Evolutionary conservation across 2,329 filamentous ascomycete species (phyloP), one percentile per base, ranked within the genome.

Genomic region (Trematosphaeria pertusa): DNA sequence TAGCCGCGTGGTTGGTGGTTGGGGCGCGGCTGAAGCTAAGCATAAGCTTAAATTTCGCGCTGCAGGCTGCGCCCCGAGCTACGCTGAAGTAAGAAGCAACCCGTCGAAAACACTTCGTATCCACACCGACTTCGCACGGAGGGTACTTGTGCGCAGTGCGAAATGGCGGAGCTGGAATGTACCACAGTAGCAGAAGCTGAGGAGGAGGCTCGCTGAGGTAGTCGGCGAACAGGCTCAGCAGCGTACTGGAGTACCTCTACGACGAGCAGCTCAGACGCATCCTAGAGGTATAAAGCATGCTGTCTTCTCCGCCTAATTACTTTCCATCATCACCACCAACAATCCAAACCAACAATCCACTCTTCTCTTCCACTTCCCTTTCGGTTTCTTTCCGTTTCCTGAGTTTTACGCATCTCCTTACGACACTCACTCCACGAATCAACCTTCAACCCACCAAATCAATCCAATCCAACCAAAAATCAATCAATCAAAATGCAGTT

Each of bases 401-500:
- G 8, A 37, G n/a, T n/a, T 37, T 17, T 37, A 9, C 34, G 7
- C 14, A 37, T 17, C 24, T 28, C 24, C 24, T 28, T 28, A 12
- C 7, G 7, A 28, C 24, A 28, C 12, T 28, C 24, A 12, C 24
- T 28, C 8, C 7, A 28, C 12, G n/a, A n/a, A 28, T 7, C 24
- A 28, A 28, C 24, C 12, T 7, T 12, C 8, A 17, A 21, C 34
- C 24, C 24, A 22, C 18, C 19, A 35, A 19, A 6, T 37, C 18
- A 18, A 37, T 12, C 19, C 34, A 38, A 37, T 26, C 24, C 7
- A 38, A 38, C 24, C 34, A 31, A 24, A 6, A 28, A 38, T 11
- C 26, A 30, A 15, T 32, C 35, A 4, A 44, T 46, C 48, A 55
- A 40, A 35, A 52, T 55, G 48, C 42, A 52, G 41, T 10, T 26